Conservation (phyloP, 768 basidiomycete genomes). For the Leccinum uliginosum region DNA sequence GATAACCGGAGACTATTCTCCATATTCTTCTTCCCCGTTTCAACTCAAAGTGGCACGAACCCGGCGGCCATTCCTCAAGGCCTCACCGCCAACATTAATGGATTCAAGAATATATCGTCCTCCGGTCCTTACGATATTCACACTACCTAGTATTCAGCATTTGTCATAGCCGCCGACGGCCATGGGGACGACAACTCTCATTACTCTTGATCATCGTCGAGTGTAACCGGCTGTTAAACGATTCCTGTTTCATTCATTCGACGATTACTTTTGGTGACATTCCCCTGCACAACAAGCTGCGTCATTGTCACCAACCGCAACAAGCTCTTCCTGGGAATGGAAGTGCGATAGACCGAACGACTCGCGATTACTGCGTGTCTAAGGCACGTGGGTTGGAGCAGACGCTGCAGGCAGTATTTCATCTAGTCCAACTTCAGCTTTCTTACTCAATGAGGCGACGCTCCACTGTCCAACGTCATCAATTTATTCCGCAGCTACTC, state of each 20-base stretch:
- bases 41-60: background rate
- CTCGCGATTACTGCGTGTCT: background rate
- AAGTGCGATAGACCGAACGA: background rate
- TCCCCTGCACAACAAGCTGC: background rate
- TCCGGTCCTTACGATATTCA: background rate
- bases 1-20: background rate
- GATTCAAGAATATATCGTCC: background rate
- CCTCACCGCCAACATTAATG: background rate
- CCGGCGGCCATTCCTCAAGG: background rate
- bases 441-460: background rate
- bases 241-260: background rate
- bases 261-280: background rate
- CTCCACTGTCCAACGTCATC: background rate
- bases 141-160: too few species aligned
- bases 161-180: background rate
- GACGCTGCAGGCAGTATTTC: background rate
- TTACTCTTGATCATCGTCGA: background rate
- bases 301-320: background rate
- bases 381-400: background rate
- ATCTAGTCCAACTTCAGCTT: background rate
- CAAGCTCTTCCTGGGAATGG: background rate
- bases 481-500: background rate
- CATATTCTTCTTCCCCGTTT: background rate
- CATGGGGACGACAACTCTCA: background rate
- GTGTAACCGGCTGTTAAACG: background rate